Percentiles rank a stretch among this genome's conserved stretches.
Conservation (phyloP, 768 basidiomycete genomes). For the Pisolithus tinctorius region DNA sequence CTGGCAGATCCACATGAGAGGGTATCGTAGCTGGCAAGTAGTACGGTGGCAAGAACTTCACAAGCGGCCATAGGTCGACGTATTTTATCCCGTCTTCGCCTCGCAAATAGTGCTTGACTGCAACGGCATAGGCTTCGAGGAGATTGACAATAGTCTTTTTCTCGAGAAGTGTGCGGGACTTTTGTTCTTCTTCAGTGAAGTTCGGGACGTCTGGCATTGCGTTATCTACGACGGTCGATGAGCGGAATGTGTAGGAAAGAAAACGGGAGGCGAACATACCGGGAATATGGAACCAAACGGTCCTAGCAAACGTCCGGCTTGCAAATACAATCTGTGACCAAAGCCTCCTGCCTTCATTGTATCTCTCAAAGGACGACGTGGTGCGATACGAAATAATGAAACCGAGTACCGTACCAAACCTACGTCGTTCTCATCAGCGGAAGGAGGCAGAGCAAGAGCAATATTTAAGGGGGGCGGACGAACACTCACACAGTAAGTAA, state of each 20-base stretch:
- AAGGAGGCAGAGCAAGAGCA: no score
- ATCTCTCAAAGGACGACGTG: constrained; percentile 68
- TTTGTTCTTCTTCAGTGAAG: constrained; percentile 28
- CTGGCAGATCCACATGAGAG: constrained; percentile 26
- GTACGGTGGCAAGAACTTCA: constrained; percentile 68
- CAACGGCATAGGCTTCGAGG: constrained; percentile 56
- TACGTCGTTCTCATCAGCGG: constrained; percentile 25
- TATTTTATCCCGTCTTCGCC: constrained; percentile 38
- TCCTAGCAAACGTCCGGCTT: constrained; percentile 50
- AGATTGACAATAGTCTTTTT: constrained; percentile 67
- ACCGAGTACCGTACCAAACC: constrained; percentile 61
- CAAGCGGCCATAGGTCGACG: constrained; percentile 55
- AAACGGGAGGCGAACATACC: constrained; percentile 32
- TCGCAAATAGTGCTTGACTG: constrained; percentile 65
- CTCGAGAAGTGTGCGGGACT: constrained; percentile 48
- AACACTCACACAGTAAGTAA: constrained; percentile 61
- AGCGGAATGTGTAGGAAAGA: constrained; percentile 16
- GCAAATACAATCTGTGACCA: constrained; percentile 64
- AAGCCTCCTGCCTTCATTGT: constrained; percentile 62
- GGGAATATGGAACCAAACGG: constrained; percentile 64
- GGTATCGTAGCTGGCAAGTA: constrained; percentile 47
- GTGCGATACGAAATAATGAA: constrained; percentile 70
- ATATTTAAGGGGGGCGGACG: not conserved
- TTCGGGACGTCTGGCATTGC: constrained; percentile 15
- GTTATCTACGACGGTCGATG: constrained; percentile 12